Conservation (phyloP, 805 yeast genomes). For the Lachancea sp. region DNA sequence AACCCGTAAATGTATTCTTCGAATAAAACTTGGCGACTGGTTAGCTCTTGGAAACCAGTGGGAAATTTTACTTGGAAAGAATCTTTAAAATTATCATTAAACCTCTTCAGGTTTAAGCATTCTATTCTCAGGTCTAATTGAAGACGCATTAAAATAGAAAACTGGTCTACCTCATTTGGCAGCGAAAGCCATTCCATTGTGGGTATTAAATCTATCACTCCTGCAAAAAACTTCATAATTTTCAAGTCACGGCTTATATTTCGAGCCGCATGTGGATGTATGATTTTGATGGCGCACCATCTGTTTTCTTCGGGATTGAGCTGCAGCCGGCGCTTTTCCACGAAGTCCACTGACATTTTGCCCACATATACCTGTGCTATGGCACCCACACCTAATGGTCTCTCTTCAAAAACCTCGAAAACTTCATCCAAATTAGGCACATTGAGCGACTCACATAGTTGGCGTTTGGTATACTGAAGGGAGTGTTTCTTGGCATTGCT, state of each 20-base stretch:
- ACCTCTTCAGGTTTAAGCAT: slow-evolving; percentile 68
- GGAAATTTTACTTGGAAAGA: slow-evolving; percentile 70
- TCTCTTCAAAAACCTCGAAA: slow-evolving; percentile 68
- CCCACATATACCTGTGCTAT: slow-evolving; percentile 93
- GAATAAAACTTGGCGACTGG: slow-evolving; percentile 67
- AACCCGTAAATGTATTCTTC: slow-evolving; percentile 83
- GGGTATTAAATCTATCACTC: slow-evolving; percentile 62
- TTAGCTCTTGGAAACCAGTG: slow-evolving; percentile 55
- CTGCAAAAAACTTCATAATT: slow-evolving; percentile 80
- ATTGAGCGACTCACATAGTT: slow-evolving; percentile 53
- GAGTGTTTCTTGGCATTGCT: slow-evolving; percentile 77
- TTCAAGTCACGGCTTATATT: slow-evolving; percentile 72
- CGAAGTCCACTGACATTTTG: slow-evolving; percentile 44
- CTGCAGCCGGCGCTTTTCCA: slow-evolving; percentile 27
- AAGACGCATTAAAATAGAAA: slow-evolving; percentile 73
- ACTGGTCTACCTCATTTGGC: slow-evolving; percentile 90
- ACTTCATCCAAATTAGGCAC: slow-evolving; percentile 57
- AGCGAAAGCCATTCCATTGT: slow-evolving; percentile 97
- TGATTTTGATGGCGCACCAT: slow-evolving; percentile 82
- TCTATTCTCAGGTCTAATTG: slow-evolving; percentile 90
- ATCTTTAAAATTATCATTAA: slow-evolving; percentile 59
- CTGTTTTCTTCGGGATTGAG: slow-evolving; percentile 29
- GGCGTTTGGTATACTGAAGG: slow-evolving; percentile 49
- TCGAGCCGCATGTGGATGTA: slow-evolving; percentile 78
- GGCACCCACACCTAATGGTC: slow-evolving; percentile 95